A percentile compares a stretch with the other conserved stretches of the same genome.
Conservation (phyloP, 495 filamentous ascomycete species). For the Talaromyces thailandensis region DNA sequence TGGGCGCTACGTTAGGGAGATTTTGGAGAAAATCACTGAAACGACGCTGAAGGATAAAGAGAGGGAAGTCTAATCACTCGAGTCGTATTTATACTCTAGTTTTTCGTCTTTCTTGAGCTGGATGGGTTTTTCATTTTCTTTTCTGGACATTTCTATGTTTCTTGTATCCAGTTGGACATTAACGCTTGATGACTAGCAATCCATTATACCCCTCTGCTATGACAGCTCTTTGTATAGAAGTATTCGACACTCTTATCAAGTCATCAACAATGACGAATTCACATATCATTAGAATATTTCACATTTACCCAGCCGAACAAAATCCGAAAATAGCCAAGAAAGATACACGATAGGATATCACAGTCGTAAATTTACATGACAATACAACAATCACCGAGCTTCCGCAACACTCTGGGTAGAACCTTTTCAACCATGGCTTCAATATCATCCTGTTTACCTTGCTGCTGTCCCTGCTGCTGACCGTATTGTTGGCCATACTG, state of each 20-base stretch:
- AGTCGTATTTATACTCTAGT: neutral
- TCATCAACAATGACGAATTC: neutral
- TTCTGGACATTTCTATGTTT: neutral
- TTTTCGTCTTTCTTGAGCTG: neutral
- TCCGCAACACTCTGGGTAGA: slow-evolving; percentile 49
- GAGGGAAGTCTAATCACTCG: slow-evolving; percentile 8
- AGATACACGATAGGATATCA: neutral
- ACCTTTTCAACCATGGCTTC: slow-evolving; percentile 56
- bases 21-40: slow-evolving; percentile 39
- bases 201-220: neutral
- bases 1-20: slow-evolving; percentile 30
- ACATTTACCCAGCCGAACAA: neutral
- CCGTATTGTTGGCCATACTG: slow-evolving; percentile 10
- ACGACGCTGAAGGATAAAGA: slow-evolving; percentile 24
- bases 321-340: neutral
- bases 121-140: neutral
- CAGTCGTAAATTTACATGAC: slow-evolving; percentile 53
- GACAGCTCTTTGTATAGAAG: neutral
- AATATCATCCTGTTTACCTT: slow-evolving; percentile 50
- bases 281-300: neutral
- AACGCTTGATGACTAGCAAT: slow-evolving; percentile 1
- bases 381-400: slow-evolving; percentile 63
- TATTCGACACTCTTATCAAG: too few species aligned
- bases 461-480: slow-evolving; percentile 29
- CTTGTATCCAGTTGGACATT: neutral